phyloP scores from a whole-genome alignment of 192 early-diverging fungal genomes.

The Coemansia sp. region DNA sequence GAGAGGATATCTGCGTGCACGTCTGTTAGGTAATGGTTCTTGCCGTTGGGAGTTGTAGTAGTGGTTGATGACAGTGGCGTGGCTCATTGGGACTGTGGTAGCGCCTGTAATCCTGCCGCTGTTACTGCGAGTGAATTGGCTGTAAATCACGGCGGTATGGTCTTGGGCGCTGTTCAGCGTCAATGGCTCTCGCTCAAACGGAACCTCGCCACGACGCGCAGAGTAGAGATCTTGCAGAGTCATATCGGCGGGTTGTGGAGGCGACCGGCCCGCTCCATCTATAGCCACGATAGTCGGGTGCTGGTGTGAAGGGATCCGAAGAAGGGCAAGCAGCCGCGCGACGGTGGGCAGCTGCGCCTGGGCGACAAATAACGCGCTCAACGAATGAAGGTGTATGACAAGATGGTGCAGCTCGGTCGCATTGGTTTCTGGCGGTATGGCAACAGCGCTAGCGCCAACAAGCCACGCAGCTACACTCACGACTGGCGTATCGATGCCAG shows the following conservation, averaged over 20 bases:
- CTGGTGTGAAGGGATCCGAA: not conserved
- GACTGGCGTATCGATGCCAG: constrained; percentile 35
- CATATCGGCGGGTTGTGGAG: not conserved
- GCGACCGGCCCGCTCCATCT: not conserved
- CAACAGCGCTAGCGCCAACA: constrained; percentile 22
- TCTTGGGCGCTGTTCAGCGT: constrained; percentile 21
- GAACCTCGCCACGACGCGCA: not conserved
- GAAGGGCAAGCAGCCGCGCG: constrained; percentile 6
- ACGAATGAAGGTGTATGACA: constrained; percentile 12
- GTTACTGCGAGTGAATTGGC: not conserved
- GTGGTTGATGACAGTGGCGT: constrained; percentile 15
- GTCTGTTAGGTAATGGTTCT: not conserved
- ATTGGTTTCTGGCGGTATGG: constrained; percentile 14
- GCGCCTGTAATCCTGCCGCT: not conserved
- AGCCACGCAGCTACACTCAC: constrained; percentile 35
- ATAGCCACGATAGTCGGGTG: not conserved
- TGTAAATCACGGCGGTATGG: constrained; percentile 23
- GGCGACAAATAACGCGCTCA: constrained; percentile 26
- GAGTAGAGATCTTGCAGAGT: constrained; percentile 17
- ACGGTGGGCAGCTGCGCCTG: not conserved
- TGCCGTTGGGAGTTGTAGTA: constrained; percentile 12
- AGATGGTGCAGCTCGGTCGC: constrained; percentile 8
- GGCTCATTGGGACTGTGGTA: constrained; percentile 10
- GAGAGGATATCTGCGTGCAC: not conserved
- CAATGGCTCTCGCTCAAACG: constrained; percentile 6